Evolutionary conservation across 176 grass and related monocot species (phyloP).

Genomic region (Triticum timopheevii): DNA sequence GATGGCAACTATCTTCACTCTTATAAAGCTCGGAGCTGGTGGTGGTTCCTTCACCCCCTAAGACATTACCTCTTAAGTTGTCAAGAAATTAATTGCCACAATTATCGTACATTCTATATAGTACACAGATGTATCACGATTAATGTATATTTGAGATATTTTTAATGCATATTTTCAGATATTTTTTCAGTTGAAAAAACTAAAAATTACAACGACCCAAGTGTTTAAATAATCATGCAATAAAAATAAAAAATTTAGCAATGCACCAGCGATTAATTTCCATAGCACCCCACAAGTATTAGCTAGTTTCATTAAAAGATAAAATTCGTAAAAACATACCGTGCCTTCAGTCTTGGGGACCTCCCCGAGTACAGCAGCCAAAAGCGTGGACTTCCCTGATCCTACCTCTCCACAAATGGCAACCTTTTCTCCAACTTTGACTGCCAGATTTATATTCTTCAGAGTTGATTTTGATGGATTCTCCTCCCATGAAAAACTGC

Average conservation of each 20-base stretch:
- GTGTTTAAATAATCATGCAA: background rate
- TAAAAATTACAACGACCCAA: too few relatives aligned
- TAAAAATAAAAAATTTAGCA: background rate
- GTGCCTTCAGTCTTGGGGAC: conserved; percentile 57
- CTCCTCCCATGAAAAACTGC: conserved; percentile 92
- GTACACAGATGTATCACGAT: too few relatives aligned
- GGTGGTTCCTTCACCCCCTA: too few relatives aligned
- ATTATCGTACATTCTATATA: too few relatives aligned
- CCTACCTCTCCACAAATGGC: conserved; percentile 97
- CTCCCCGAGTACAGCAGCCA: conserved; percentile 83
- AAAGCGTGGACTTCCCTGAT: conserved; percentile 88
- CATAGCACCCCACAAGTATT: background rate
- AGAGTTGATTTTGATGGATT: conserved; percentile 57
- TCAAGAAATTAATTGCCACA: too few relatives aligned
- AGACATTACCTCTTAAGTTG: too few relatives aligned
- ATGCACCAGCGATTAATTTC: too few relatives aligned
- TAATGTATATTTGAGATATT: too few relatives aligned
- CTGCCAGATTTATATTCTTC: conserved; percentile 65
- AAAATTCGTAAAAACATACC: conserved; percentile 49
- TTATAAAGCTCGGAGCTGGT: too few relatives aligned
- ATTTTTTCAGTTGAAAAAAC: too few relatives aligned
- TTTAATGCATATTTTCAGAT: too few relatives aligned
- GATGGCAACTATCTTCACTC: too few relatives aligned
- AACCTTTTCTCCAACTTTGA: conserved; percentile 71
- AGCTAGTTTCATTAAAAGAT: background rate